phyloP scores from a whole-genome alignment of 2,329 filamentous ascomycete species.

The Didymella lethalis region DNA sequence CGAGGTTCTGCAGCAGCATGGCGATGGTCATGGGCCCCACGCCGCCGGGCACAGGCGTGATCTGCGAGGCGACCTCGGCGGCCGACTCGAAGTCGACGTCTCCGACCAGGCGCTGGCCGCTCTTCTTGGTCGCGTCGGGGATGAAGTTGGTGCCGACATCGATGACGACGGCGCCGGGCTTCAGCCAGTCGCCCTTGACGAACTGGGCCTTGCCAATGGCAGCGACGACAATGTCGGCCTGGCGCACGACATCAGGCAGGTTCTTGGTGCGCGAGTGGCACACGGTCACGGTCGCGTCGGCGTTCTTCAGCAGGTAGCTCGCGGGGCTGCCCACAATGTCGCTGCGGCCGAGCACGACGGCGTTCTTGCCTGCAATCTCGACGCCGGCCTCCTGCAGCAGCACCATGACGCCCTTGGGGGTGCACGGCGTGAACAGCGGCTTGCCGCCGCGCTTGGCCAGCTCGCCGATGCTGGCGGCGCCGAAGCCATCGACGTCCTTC shows the following conservation, averaged over 20 bases:
- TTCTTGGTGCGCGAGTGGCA: constrained; percentile 89
- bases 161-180: constrained; percentile 92
- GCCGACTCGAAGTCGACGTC: constrained; percentile 94
- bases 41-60: constrained; percentile 95
- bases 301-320: constrained; percentile 93
- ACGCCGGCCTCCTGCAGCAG: constrained; percentile 85
- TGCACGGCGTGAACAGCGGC: constrained; percentile 92
- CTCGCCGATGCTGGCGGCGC: constrained; percentile 92
- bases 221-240: constrained; percentile 87
- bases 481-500: constrained; percentile 98
- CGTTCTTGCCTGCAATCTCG: constrained; percentile 85
- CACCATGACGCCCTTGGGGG: constrained; percentile 96
- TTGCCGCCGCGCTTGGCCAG: constrained; percentile 92
- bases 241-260: constrained; percentile 76
- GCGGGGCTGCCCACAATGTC: constrained; percentile 98
- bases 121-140: constrained; percentile 87
- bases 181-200: constrained; percentile 94
- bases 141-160: constrained; percentile 98
- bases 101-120: constrained; percentile 88
- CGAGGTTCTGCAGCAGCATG: constrained; percentile 96
- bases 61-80: constrained; percentile 83
- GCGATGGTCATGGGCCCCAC: constrained; percentile 99
- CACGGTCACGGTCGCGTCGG: constrained; percentile 94
- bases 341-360: constrained; percentile 91
- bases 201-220: constrained; percentile 89